Evolutionary conservation across 768 basidiomycete species (phyloP), one percentile per base, ranked within the genome.

Genomic region (Naganishia vishniacii): DNA sequence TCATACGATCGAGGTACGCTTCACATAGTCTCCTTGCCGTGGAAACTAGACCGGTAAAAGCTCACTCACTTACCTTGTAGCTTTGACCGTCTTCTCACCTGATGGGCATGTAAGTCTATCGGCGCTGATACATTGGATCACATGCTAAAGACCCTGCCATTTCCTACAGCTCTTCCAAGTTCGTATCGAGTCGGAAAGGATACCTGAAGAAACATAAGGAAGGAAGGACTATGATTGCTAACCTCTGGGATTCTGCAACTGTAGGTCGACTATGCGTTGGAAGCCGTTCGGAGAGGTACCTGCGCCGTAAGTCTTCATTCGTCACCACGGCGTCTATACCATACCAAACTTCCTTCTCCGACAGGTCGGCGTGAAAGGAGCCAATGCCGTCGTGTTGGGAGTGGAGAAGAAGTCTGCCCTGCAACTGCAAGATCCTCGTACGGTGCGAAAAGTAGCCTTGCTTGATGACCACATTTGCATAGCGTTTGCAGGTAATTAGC

Each of bases 381-480:
- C 88, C 75, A 87, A 92, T 70, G 89, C 93, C 29, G 95, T 97
- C 1, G 91, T 99, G 4, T 82, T 99, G 26, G 95, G 94, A 53
- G 94, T 98, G 31, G 95, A 99, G 83, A 98, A 98, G 88, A 98
- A 97, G 80, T 91, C 91, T 0, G 86, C 95, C 29, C 82, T 98
- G 12, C 95, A 99, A 78, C 83, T 99, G 18, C 95, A 99, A 81
- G 95, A 99, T 78, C 92, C 95, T 7, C 83, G 95, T 59, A 99
- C 95, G 0, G 93, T 98, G 16, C 83, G 95, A 60, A 99, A 99
- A 78, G 93, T 98, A 8, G 95, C 89, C 64, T 92, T 97, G 91
- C 80, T 99, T 58, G 95, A 99, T 75, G 95, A 99, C 75, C 95
- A 99, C 74, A 79, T 99, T 64, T 97, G 92, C 74, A 82, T 98